Base-by-base conservation (phyloP, 2,329 filamentous ascomycete species). In the Davidsoniella eucalypti region DNA sequence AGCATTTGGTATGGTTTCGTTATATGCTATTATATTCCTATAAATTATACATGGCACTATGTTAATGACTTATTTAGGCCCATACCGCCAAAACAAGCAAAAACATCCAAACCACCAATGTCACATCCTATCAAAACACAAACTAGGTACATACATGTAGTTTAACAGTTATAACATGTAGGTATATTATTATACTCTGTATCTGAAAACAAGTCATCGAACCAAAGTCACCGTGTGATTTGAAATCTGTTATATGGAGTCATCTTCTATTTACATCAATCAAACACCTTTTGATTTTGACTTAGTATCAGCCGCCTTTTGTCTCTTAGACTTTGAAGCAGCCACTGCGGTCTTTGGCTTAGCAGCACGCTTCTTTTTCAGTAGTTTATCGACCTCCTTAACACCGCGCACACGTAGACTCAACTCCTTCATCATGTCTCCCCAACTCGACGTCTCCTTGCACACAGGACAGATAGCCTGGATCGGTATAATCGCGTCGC, bases 341-440 rank as follows among this genome's bases (percentile, higher is more conserved):
- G 9, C 29, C 29, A 33, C 29, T 33, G 3, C 29, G 12, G n/a
- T n/a, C 33, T 38, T 48, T n/a, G 45, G 21, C 40, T 63, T 64
- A 4, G 56, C 52, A 38, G 55, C 52, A 37, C 63, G 60, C 52
- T 63, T 67, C 57, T 65, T 67, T 61, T 77, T 84, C 57, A 87
- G 69, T 23, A 94, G 58, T 56, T 78, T 78, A 39, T 79, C 73
- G 1, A 88, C 67, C 56, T 87, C 82, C 52, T 82, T 82, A 50
- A 72, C 64, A 0, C 82, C 87, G 21, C 85, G 73, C 36, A 76
- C 68, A 29, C 90, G 73, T 45, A 94, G 65, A 47, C 75, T 92
- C 57, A 94, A 64, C 61, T 94, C 88, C 60, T 80, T 88, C 67
- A 93, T 82, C 65, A 95, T 76, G 44, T 83, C 75, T 0, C 71